phyloP scores from a whole-genome alignment of 176 grass and related monocot genomes.

The Zea luxurians region DNA sequence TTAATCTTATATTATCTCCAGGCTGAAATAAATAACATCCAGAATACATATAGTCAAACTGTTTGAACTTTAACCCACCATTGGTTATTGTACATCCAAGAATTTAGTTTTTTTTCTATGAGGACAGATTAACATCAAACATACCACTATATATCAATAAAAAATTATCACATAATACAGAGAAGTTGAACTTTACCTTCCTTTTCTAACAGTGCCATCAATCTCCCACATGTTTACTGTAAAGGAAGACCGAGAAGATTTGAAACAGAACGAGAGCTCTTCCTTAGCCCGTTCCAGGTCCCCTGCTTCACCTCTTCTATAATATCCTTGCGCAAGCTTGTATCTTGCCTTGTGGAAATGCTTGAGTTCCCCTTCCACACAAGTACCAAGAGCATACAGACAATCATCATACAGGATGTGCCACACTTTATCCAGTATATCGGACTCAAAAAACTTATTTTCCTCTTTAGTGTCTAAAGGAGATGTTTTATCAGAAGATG shows the following conservation, averaged over 20 bases:
- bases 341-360: conserved; percentile 97
- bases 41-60: neutral
- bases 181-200: conserved; percentile 59
- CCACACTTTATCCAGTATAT: conserved; percentile 83
- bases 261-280: conserved; percentile 97
- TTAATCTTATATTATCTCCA: neutral
- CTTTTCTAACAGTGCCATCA: conserved; percentile 86
- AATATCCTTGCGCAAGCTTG: conserved; percentile 88
- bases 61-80: neutral
- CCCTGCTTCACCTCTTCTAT: conserved; percentile 73
- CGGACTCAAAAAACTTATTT: conserved; percentile 56
- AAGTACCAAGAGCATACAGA: conserved; percentile 73
- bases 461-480: conserved; percentile 47
- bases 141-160: neutral
- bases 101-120: neutral
- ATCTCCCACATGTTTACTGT: conserved; percentile 99
- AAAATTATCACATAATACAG: conserved; percentile 15
- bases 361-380: conserved; percentile 90
- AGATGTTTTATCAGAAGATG: conserved; percentile 45
- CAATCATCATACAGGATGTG: conserved; percentile 95
- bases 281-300: conserved; percentile 84
- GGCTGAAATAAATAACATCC: neutral
- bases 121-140: conserved; percentile 6
- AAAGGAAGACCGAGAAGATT: conserved; percentile 93
- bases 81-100: neutral